These are phyloP conservation scores for Tricholoma saponaceum DNA, from an alignment of 768 basidiomycete genomes.

Conservation along the genomic window DNA sequence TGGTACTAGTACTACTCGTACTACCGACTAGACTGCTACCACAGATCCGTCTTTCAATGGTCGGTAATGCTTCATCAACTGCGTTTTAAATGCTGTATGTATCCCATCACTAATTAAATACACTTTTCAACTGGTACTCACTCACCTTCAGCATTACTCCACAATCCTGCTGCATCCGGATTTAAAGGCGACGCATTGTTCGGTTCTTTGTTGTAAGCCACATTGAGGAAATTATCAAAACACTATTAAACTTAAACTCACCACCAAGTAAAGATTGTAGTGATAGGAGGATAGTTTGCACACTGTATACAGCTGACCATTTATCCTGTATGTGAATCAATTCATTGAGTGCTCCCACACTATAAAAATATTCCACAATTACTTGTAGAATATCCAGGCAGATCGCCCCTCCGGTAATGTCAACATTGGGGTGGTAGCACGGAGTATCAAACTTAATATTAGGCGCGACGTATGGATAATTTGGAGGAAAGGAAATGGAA, in stretches of 20 bases:
- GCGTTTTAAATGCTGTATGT: slow-evolving; percentile 65
- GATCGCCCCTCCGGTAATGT: slow-evolving; percentile 70
- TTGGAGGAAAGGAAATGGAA: slow-evolving; percentile 78
- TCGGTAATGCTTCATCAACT: slow-evolving; percentile 72
- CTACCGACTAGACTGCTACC: too few species aligned
- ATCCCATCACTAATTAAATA: slow-evolving; percentile 3
- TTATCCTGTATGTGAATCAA: slow-evolving; percentile 57
- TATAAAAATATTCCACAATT: neutral
- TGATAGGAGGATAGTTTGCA: slow-evolving; percentile 85
- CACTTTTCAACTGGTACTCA: slow-evolving; percentile 1
- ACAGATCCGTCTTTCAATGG: slow-evolving; percentile 40
- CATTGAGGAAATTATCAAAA: too few species aligned
- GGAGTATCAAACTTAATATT: slow-evolving; percentile 85
- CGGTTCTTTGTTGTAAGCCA: too few species aligned
- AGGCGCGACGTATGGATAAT: slow-evolving; percentile 86
- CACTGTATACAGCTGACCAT: slow-evolving; percentile 92
- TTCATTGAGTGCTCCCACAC: neutral
- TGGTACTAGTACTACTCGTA: too few species aligned
- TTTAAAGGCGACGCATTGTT: slow-evolving; percentile 93
- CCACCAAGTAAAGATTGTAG: slow-evolving; percentile 87
- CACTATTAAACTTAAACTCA: slow-evolving; percentile 36
- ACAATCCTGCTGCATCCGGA: slow-evolving; percentile 78
- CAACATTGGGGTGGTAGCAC: slow-evolving; percentile 91
- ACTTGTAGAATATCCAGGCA: slow-evolving; percentile 89
- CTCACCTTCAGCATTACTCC: slow-evolving; percentile 66